Base-by-base conservation (phyloP, 345 rosid species). In the Hypericum perforatum region DNA sequence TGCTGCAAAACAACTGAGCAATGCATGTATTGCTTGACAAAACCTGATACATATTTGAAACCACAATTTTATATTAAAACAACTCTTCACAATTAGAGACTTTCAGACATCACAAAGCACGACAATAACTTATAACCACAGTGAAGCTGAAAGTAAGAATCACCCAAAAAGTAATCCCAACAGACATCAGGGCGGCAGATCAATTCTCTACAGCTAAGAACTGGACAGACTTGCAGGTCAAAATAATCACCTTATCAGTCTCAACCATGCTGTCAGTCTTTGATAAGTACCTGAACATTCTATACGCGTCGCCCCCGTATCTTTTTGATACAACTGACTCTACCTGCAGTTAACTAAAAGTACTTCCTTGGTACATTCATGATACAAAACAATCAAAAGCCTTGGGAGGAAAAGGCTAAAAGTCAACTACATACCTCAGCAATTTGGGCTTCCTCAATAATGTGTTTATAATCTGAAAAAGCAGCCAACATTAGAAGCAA, bases 281-380 rank as follows among this genome's bases (percentile, higher is more conserved):
- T 9, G 80, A 75, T 45, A 92, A 76, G 57, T 75, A 64, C 71
- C 90, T 73, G 68, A 92, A 92, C 56, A 88, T 82, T 78, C 71
- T 81, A 72, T 74, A 77, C 39, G 86, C 86, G 52, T 79, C 85
- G 65, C 49, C 60, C 44, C 95, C 95, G 32, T 79, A 76, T 74
- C 85, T 81, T 73, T 76, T 81, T 71, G 71, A 53, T 43, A 88
- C 82, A 66, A 88, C 44, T 57, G 95, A 75, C 61, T 92, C 90
- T 50, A 81, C 76, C 95, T 85, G 65, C 49, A 43, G 10, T 16
- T 54, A 11, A 58, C 47, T 50, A 65, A 53, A 63, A 22, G 38
- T 13, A 57, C 43, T 49, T 41, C 56, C 14, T 56, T 22, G 53
- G 40, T 13, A 37, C 38, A 7, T n/a, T 29, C 52, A 55, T 32